Evolutionary conservation across 441 rosid genomes (phyloP).

Genomic region (Corymbia calophylla): DNA sequence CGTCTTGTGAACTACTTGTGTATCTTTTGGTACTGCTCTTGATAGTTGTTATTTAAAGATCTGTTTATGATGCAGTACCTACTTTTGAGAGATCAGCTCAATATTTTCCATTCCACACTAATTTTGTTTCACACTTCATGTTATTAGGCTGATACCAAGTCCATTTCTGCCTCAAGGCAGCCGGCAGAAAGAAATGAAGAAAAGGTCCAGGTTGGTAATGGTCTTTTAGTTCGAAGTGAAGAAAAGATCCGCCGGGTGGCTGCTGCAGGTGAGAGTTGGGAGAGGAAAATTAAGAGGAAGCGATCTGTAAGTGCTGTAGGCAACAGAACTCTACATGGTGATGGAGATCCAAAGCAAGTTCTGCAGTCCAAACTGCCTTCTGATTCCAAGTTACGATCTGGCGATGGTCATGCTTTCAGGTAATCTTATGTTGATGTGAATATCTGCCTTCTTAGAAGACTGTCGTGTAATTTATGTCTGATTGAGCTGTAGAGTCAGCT

Average conservation of each 20-base stretch:
- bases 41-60: background rate
- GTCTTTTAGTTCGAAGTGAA: conserved; percentile 39
- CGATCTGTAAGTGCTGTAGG: conserved; percentile 82
- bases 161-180: conserved; percentile 38
- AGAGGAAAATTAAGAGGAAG: conserved; percentile 80
- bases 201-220: conserved; percentile 44
- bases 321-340: conserved; percentile 49
- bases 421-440: conserved; percentile 1
- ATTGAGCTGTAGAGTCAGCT: background rate
- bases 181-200: conserved; percentile 60
- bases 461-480: background rate
- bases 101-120: background rate
- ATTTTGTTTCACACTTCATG: background rate
- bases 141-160: conserved; percentile 52
- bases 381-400: conserved; percentile 64
- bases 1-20: background rate
- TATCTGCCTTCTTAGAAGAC: background rate
- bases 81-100: background rate
- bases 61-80: background rate
- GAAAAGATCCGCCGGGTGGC: conserved; percentile 83
- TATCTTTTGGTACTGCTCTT: background rate
- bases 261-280: conserved; percentile 92
- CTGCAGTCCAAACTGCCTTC: conserved; percentile 45
- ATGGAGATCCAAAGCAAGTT: conserved; percentile 49
- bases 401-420: conserved; percentile 76